phyloP scores from a whole-genome alignment of 768 basidiomycete species.

The Boletus speciosus region DNA sequence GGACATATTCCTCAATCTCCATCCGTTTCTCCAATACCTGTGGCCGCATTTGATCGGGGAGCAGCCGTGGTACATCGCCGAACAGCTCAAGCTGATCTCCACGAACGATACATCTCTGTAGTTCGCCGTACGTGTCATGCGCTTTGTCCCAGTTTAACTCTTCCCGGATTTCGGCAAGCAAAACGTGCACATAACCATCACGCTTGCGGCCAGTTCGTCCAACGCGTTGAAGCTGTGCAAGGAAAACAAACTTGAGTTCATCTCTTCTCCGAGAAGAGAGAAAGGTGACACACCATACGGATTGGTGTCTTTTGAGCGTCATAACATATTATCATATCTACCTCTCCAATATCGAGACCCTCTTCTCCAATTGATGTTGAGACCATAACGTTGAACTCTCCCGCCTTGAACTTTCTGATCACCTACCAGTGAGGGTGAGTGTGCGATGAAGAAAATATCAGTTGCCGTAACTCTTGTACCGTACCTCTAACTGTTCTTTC shows the following conservation, averaged over 20 bases:
- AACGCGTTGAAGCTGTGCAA: constrained; percentile 81
- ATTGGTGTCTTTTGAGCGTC: constrained; percentile 96
- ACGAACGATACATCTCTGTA: constrained; percentile 82
- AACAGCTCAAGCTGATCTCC: constrained; percentile 90
- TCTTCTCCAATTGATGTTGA: constrained; percentile 98
- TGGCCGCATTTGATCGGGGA: constrained; percentile 77
- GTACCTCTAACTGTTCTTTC: constrained; percentile 85
- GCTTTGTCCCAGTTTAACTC: constrained; percentile 89
- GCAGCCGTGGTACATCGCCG: constrained; percentile 82
- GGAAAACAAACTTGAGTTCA: constrained; percentile 1
- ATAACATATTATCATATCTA: constrained; percentile 94
- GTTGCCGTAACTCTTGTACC: constrained; percentile 15
- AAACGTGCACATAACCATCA: constrained; percentile 82
- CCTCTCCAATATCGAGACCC: constrained; percentile 96
- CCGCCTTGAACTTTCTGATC: constrained; percentile 81
- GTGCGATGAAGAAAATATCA: constrained; percentile 1
- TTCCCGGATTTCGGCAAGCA: constrained; percentile 88
- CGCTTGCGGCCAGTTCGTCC: constrained; percentile 94
- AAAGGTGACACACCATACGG: constrained; percentile 68
- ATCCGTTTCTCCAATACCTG: constrained; percentile 76
- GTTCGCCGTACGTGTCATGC: constrained; percentile 78
- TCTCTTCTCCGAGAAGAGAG: not conserved
- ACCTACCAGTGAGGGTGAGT: constrained; percentile 45
- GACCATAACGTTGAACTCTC: constrained; percentile 88
- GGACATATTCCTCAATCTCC: constrained; percentile 73